Evolutionary conservation across 2,329 filamentous ascomycete species (phyloP).

Genomic region (Claviceps pusilla): DNA sequence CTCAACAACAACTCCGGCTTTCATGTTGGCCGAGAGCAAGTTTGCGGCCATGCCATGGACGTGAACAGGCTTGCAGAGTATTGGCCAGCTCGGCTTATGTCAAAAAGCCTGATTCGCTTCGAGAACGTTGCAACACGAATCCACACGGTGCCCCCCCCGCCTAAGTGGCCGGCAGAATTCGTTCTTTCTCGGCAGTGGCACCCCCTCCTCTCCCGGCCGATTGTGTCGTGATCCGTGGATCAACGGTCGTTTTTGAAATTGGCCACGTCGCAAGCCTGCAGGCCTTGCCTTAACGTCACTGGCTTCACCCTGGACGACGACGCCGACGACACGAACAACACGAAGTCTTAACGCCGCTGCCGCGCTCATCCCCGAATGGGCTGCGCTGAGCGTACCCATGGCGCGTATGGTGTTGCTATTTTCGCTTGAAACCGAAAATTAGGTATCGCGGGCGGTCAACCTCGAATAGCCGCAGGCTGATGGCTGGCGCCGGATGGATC

Average conservation of each 20-base stretch:
- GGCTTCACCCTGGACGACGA: background rate
- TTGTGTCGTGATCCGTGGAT: background rate
- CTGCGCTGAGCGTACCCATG: background rate
- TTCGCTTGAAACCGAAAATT: background rate
- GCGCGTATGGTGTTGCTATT: background rate
- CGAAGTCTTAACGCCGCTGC: background rate
- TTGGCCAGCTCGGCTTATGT: background rate
- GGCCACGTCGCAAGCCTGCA: background rate
- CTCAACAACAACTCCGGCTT: background rate
- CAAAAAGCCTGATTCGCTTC: background rate
- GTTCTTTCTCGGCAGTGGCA: background rate
- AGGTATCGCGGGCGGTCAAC: background rate
- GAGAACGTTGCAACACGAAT: background rate
- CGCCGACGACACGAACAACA: background rate
- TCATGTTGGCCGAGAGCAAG: background rate
- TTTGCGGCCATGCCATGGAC: background rate
- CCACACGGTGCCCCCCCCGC: background rate
- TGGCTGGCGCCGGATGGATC: background rate
- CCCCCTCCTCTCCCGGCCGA: background rate
- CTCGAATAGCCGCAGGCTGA: background rate
- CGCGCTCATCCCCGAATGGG: background rate
- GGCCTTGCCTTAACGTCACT: too few species aligned
- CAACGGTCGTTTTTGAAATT: background rate
- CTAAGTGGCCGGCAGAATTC: background rate
- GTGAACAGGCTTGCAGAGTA: background rate